Percentiles rank a stretch among this genome's conserved stretches.
Conservation (phyloP, 1,139 yeast genomes). For the Diutina ranongensis region DNA sequence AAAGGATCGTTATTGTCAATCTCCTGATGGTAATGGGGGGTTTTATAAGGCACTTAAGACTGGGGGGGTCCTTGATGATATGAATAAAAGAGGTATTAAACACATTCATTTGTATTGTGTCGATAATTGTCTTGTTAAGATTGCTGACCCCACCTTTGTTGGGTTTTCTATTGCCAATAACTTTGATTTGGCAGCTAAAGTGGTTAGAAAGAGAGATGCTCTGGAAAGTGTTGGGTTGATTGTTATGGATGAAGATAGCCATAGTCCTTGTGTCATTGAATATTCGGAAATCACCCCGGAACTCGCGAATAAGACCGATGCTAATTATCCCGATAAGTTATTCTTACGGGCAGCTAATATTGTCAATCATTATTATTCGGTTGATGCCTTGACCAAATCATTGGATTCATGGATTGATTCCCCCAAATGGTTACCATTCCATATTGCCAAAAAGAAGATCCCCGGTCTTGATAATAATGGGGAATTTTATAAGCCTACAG, state of each 20-base stretch:
- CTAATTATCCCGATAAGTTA: slow-evolving; percentile 40
- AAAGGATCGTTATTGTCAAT: slow-evolving; percentile 50
- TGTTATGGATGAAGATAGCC: slow-evolving; percentile 49
- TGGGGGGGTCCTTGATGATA: slow-evolving; percentile 58
- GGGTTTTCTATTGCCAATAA: slow-evolving; percentile 68
- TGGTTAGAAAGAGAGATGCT: slow-evolving; percentile 86
- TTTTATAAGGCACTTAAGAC: slow-evolving; percentile 71
- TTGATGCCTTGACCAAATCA: slow-evolving; percentile 46
- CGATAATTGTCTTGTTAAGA: slow-evolving; percentile 83
- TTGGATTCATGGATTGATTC: slow-evolving; percentile 64
- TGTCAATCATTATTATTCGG: slow-evolving; percentile 92
- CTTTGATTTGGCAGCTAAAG: slow-evolving; percentile 83
- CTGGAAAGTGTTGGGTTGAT: slow-evolving; percentile 86
- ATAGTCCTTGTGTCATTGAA: slow-evolving; percentile 84
- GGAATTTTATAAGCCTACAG: slow-evolving; percentile 43
- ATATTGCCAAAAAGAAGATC: slow-evolving; percentile 87
- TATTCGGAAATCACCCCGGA: slow-evolving; percentile 81
- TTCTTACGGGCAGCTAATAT: slow-evolving; percentile 90
- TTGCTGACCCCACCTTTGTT: slow-evolving; percentile 88
- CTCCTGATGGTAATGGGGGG: slow-evolving; percentile 99
- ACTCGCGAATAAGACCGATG: slow-evolving; percentile 49
- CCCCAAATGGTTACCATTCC: slow-evolving; percentile 69
- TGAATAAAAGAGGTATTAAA: slow-evolving; percentile 57
- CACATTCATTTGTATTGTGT: slow-evolving; percentile 97
- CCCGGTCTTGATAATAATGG: slow-evolving; percentile 46